These are phyloP conservation scores for Verbena officinalis DNA, from an alignment of 257 asterid genomes.

Conservation along the genomic window DNA sequence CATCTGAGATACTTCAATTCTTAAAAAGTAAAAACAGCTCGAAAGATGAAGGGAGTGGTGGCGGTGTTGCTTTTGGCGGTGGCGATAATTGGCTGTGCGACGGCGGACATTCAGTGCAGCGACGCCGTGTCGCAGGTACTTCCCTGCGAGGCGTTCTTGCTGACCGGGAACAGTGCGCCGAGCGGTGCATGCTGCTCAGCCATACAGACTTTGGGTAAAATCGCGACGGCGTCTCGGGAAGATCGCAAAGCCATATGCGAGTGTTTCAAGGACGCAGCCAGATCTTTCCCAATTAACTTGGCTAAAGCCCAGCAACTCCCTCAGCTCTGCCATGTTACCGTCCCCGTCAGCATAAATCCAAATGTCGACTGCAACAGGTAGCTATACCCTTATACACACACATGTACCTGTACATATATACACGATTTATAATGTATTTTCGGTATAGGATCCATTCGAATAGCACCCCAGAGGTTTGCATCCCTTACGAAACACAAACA, in stretches of 20 bases:
- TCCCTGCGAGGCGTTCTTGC: slow-evolving; percentile 42
- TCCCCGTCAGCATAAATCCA: no score
- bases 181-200: slow-evolving; percentile 35
- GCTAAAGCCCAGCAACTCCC: no score
- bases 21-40: background rate
- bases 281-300: no score
- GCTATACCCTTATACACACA: no score
- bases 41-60: slow-evolving; percentile 10
- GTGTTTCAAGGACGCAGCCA: slow-evolving; percentile 30
- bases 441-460: no score
- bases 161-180: slow-evolving; percentile 35
- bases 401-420: no score
- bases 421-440: no score
- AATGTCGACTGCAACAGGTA: no score
- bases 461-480: no score
- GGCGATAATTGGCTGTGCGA: slow-evolving; percentile 3
- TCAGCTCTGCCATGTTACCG: no score
- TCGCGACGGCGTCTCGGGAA: slow-evolving; percentile 27
- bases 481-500: no score
- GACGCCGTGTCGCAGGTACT: slow-evolving; percentile 35
- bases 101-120: slow-evolving; percentile 34
- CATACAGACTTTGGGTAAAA: slow-evolving; percentile 31
- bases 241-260: slow-evolving; percentile 39
- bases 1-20: background rate
- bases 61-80: slow-evolving; percentile 16